These are phyloP conservation scores for Cucurbita ficifolia DNA, from an alignment of 306 rosid genomes.

Conservation along the genomic window DNA sequence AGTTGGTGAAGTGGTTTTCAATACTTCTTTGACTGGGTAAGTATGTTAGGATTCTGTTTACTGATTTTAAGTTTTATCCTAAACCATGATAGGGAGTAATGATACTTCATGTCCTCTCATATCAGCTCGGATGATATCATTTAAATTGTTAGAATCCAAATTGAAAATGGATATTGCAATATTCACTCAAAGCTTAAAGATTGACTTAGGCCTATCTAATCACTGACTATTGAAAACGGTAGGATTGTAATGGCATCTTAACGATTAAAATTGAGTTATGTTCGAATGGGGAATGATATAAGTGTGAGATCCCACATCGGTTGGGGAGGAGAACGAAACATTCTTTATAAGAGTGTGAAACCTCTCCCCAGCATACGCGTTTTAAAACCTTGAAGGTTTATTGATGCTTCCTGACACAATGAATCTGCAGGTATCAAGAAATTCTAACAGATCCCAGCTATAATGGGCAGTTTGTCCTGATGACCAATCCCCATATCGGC, in stretches of 20 bases:
- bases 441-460: conserved; percentile 94
- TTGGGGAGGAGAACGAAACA: too few relatives aligned
- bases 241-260: neutral
- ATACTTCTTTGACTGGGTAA: conserved; percentile 86
- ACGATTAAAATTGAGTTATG: neutral
- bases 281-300: neutral
- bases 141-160: neutral
- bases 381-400: too few relatives aligned
- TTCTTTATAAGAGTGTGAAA: too few relatives aligned
- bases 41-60: neutral
- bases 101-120: neutral
- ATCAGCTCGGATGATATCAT: neutral
- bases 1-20: conserved; percentile 96
- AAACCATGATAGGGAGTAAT: neutral
- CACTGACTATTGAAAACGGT: neutral
- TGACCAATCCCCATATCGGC: conserved; percentile 95
- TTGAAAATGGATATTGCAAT: neutral
- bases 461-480: conserved; percentile 88
- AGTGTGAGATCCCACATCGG: neutral
- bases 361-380: too few relatives aligned
- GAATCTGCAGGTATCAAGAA: conserved; percentile 68
- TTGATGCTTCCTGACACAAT: neutral
- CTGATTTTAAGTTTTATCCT: neutral
- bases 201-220: neutral
- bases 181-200: neutral